phyloP scores from a whole-genome alignment of 1,284 basidiomycete species.

The Ustilago tritici region DNA sequence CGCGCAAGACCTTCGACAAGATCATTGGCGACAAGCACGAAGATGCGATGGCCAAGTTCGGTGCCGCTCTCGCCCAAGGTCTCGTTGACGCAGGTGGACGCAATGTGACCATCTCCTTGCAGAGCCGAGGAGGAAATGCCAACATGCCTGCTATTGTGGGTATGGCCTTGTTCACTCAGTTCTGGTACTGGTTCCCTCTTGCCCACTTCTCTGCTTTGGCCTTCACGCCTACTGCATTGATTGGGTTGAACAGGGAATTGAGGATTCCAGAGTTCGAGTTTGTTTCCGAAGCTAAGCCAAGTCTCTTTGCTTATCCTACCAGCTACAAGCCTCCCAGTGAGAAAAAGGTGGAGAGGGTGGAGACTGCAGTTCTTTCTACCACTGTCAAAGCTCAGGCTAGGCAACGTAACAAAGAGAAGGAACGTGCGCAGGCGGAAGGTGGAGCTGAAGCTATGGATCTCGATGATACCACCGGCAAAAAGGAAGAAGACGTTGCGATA shows the following conservation, averaged over 20 bases:
- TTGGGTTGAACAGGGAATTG: constrained; percentile 65
- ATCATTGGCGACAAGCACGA: constrained; percentile 69
- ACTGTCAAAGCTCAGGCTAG: constrained; percentile 68
- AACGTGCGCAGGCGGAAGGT: constrained; percentile 56
- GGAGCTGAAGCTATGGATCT: constrained; percentile 60
- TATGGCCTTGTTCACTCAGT: constrained; percentile 69
- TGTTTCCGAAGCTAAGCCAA: constrained; percentile 63
- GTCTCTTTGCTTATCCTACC: constrained; percentile 67
- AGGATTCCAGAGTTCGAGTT: constrained; percentile 66
- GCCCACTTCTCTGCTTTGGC: constrained; percentile 68
- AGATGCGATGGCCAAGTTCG: constrained; percentile 70
- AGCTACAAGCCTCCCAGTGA: constrained; percentile 62
- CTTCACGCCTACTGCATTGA: constrained; percentile 68
- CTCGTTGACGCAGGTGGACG: constrained; percentile 68
- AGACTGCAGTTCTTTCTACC: constrained; percentile 68
- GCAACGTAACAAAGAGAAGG: constrained; percentile 65
- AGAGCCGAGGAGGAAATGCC: constrained; percentile 63
- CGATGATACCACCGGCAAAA: constrained; percentile 46
- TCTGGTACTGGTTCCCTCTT: constrained; percentile 70
- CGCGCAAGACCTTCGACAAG: constrained; percentile 66
- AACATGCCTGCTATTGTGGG: constrained; percentile 69
- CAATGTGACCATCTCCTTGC: constrained; percentile 68
- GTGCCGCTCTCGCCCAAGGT: constrained; percentile 67
- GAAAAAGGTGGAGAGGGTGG: constrained; percentile 68
- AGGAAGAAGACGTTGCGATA: constrained; percentile 53